Evolutionary conservation across 768 basidiomycete genomes (phyloP), one percentile per base, ranked within the genome.

Genomic region (Filobasidium floriforme): DNA sequence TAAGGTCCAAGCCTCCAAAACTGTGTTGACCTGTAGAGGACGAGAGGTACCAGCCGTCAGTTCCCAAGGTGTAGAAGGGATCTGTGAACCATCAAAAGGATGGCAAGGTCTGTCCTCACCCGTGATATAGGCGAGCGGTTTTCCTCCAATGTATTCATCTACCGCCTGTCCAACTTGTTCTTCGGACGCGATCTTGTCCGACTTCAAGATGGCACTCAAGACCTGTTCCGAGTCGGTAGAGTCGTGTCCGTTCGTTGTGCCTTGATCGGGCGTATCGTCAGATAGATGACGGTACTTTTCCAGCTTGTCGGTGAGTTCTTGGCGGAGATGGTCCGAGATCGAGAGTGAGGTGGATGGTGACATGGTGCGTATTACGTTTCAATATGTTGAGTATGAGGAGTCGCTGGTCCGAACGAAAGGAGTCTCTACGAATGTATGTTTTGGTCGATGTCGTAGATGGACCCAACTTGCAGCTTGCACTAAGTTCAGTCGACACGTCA

Each of bases 161-260:
- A 57, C 54, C 19, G 54, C 54, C 54, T 57, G 12, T n/a, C 26
- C 3, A 4, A 57, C n/a, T 22, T 24, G 24, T 32, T 57, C 24
- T 26, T 57, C 22, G 7, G 19, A 22, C 4, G 2, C 22, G 26
- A 57, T 15, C 26, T 57, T 7, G 22, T 57, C 54, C 18, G 54
- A 57, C 14, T 24, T 22, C 54, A 57, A 32, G 54, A 57, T 15
- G 54, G 54, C 54, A 2, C 15, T 24, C 18, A 57, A 24, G 54
- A 57, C 54, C 54, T 57, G 54, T 32, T 57, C 24, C 22, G 54
- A 57, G n/a, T 57, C 54, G 22, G 54, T 57, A 32, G 54, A 57
- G 15, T 57, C 54, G 15, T 57, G n/a, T 3, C 54, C 54, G 26
- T 57, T 57, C 12, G 54, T 57, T 1, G 54, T 57, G 29, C 54